phyloP scores from a whole-genome alignment of 1,284 basidiomycete species.

The Cutaneotrichosporon sp. region DNA sequence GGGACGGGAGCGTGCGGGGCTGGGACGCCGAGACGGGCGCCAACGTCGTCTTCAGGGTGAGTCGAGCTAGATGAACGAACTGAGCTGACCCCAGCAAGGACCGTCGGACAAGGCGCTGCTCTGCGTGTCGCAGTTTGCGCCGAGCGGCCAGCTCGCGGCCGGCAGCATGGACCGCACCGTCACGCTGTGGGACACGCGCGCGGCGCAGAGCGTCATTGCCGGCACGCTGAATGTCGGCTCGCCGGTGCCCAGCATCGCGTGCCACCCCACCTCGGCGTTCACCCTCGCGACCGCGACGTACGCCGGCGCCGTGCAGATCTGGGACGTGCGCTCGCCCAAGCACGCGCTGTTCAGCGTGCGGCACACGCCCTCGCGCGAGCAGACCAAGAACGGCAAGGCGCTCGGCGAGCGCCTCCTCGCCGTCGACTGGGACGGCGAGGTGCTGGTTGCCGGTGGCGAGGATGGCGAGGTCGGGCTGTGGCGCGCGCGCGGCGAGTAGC shows the following conservation, averaged over 20 bases:
- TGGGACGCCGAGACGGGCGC: conserved; percentile 56
- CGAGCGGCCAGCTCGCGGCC: conserved; percentile 54
- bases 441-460: conserved; percentile 78
- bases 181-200: conserved; percentile 57
- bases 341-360: conserved; percentile 60
- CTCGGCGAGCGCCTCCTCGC: conserved; percentile 58
- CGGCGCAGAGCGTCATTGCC: conserved; percentile 56
- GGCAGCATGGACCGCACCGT: conserved; percentile 58
- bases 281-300: conserved; percentile 80
- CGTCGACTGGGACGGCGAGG: conserved; percentile 73
- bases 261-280: conserved; percentile 62
- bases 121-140: conserved; percentile 54
- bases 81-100: conserved; percentile 43
- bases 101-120: conserved; percentile 55
- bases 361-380: conserved; percentile 24
- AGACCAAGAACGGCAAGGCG: conserved; percentile 60
- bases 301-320: conserved; percentile 77
- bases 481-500: conserved; percentile 58
- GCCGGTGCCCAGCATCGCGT: conserved; percentile 70
- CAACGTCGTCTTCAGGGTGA: conserved; percentile 50
- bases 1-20: conserved; percentile 57
- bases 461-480: conserved; percentile 75
- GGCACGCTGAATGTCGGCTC: conserved; percentile 62
- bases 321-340: conserved; percentile 72
- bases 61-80: conserved; percentile 23